Conservation (phyloP, 176 grass and related monocot species). For the Aegilops speltoides region DNA sequence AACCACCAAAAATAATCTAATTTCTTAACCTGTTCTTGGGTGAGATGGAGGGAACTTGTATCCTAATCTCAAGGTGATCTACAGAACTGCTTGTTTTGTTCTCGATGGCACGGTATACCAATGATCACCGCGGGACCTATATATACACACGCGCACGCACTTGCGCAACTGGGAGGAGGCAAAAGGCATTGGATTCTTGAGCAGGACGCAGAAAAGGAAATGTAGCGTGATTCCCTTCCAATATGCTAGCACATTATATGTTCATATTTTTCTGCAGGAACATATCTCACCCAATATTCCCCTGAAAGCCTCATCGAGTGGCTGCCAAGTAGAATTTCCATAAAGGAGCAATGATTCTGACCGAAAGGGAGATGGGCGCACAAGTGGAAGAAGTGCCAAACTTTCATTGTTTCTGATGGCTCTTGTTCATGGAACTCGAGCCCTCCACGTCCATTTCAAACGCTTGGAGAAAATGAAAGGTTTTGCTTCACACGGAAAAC, state of each 20-base stretch:
- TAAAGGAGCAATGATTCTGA: conserved; percentile 31
- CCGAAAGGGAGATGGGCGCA: conserved; percentile 15
- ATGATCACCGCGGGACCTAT: background rate
- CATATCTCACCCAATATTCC: conserved; percentile 58
- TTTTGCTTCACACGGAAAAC: background rate
- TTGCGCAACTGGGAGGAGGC: background rate
- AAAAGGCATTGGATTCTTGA: conserved; percentile 53
- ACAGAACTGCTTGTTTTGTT: background rate
- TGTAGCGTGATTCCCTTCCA: background rate
- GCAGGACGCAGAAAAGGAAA: conserved; percentile 35
- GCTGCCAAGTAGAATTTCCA: conserved; percentile 20
- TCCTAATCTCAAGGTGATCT: background rate
- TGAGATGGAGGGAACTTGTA: background rate
- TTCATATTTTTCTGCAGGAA: background rate
- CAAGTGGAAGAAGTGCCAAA: background rate
- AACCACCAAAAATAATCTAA: background rate
- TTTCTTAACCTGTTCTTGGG: background rate
- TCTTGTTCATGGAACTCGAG: conserved; percentile 9
- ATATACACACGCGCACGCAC: background rate
- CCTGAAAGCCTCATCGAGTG: conserved; percentile 36
- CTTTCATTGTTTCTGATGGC: conserved; percentile 20
- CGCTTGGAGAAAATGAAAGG: background rate
- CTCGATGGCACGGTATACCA: background rate
- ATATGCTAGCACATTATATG: conserved; percentile 6
- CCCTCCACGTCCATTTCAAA: conserved; percentile 28